Conservation (phyloP, 176 grass and related monocot species). For the Musa schizocarpa region DNA sequence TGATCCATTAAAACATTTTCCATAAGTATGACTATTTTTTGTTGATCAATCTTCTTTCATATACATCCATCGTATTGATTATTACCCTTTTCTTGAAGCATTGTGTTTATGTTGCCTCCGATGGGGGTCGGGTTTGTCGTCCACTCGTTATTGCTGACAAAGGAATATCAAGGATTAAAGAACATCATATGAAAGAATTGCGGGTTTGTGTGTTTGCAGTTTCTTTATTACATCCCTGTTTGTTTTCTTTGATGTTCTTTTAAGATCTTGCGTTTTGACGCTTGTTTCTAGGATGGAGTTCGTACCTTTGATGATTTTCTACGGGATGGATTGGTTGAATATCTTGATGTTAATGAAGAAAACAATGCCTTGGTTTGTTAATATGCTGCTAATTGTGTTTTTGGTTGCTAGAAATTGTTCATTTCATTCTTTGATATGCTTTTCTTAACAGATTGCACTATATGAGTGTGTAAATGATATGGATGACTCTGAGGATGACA, state of each 20-base stretch:
- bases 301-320: slow-evolving; percentile 92
- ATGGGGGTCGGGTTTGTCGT: slow-evolving; percentile 92
- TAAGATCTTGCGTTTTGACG: not conserved
- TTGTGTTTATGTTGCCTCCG: slow-evolving; percentile 83
- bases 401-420: slow-evolving; percentile 16
- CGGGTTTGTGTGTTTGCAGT: slow-evolving; percentile 39
- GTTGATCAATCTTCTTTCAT: not conserved
- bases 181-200: slow-evolving; percentile 82
- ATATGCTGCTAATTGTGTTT: slow-evolving; percentile 6
- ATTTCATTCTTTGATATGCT: slow-evolving; percentile 11
- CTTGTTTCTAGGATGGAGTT: slow-evolving; percentile 55
- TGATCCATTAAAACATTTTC: not conserved
- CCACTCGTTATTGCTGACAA: slow-evolving; percentile 97
- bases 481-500: slow-evolving; percentile 33
- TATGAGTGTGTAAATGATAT: slow-evolving; percentile 67
- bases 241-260: not conserved
- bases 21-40: not conserved
- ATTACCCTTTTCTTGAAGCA: slow-evolving; percentile 33
- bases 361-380: slow-evolving; percentile 81
- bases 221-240: not conserved
- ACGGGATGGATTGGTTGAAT: slow-evolving; percentile 86
- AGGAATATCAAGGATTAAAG: slow-evolving; percentile 73
- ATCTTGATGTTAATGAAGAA: slow-evolving; percentile 97
- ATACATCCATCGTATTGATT: not conserved
- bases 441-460: slow-evolving; percentile 65